These are phyloP conservation scores for Oenanthe javanica DNA, from an alignment of 140 eudicot species.

Conservation along the genomic window DNA sequence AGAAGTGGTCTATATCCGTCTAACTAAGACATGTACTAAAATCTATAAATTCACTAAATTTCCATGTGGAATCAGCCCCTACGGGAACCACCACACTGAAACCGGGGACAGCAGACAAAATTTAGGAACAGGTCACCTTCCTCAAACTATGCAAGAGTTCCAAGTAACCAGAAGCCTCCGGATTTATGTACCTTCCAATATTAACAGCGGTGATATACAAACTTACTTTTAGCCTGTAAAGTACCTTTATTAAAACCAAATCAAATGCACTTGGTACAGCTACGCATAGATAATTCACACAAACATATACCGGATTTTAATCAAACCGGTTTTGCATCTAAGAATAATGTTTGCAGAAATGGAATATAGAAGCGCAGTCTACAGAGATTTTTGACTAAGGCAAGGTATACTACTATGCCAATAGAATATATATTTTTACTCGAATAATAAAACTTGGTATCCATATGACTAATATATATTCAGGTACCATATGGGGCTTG, in stretches of 20 bases:
- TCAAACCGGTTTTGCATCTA: not conserved
- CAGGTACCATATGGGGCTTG: not conserved
- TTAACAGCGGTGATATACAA: not conserved
- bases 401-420: not conserved
- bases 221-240: not conserved
- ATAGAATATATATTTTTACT: not conserved
- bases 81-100: not conserved
- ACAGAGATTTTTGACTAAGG: not conserved
- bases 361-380: not conserved
- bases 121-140: slow-evolving; percentile 56
- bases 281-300: not conserved
- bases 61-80: not conserved
- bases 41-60: not conserved
- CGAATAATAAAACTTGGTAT: not conserved
- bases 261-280: not conserved
- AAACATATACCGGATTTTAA: not conserved
- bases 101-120: not conserved
- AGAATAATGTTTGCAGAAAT: not conserved
- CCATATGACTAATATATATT: not conserved
- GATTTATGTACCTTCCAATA: slow-evolving; percentile 52
- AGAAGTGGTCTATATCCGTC: not conserved
- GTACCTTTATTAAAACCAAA: not conserved
- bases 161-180: slow-evolving; percentile 64
- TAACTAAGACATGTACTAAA: not conserved
- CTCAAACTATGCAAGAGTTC: slow-evolving; percentile 64